Conservation (phyloP, 805 yeast genomes). For the Ogataea populi-albae region DNA sequence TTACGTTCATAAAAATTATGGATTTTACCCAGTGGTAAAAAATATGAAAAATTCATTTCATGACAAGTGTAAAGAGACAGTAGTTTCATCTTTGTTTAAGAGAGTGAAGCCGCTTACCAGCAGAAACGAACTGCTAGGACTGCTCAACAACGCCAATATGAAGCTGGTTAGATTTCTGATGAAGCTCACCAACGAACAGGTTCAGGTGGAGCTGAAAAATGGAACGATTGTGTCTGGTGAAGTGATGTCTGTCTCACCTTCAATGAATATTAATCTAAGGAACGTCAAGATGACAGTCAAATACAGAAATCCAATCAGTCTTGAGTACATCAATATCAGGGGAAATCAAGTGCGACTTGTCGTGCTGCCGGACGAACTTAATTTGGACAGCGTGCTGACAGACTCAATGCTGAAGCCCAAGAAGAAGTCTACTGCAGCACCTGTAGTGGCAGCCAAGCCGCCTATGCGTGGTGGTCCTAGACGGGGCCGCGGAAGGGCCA, state of each 20-base stretch:
- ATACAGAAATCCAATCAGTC: constrained; percentile 62
- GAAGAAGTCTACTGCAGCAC: constrained; percentile 45
- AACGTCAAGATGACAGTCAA: constrained; percentile 76
- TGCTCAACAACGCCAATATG: constrained; percentile 46
- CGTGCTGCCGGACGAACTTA: constrained; percentile 80
- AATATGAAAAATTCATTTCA: too few relatives aligned
- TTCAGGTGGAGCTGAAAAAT: constrained; percentile 87
- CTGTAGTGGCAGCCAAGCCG: constrained; percentile 23
- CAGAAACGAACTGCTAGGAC: too few relatives aligned
- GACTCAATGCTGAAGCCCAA: constrained; percentile 44
- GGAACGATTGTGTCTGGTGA: constrained; percentile 88
- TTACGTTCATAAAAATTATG: too few relatives aligned
- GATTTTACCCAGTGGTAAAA: too few relatives aligned
- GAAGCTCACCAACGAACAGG: constrained; percentile 82
- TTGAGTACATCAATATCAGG: constrained; percentile 80
- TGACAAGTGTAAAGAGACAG: too few relatives aligned
- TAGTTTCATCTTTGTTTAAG: too few relatives aligned
- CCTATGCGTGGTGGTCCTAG: constrained; percentile 27
- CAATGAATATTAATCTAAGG: constrained; percentile 82
- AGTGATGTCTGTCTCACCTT: constrained; percentile 78
- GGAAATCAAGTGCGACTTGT: constrained; percentile 87
- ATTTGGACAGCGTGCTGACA: constrained; percentile 60
- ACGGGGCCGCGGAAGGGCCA: constrained; percentile 30
- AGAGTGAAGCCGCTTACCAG: too few relatives aligned
- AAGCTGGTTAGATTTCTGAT: constrained; percentile 74